phyloP scores from a whole-genome alignment of 1,284 basidiomycete species.

The Trametes hirsuta region DNA sequence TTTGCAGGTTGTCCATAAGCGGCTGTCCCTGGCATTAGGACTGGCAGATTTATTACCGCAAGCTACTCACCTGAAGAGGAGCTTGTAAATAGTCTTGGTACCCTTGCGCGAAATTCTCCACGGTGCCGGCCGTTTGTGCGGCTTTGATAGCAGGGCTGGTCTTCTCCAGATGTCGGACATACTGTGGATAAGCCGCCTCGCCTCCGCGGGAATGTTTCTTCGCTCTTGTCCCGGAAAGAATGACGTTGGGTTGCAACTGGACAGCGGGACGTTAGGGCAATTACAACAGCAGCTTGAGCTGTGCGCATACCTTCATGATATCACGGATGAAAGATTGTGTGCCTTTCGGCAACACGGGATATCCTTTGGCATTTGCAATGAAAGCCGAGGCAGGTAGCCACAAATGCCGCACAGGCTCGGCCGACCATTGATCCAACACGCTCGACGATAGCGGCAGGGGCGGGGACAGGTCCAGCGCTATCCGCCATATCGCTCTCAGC shows the following conservation, averaged over 20 bases:
- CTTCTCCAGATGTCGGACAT: conserved; percentile 83
- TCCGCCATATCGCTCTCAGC: not conserved
- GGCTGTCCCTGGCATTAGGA: conserved; percentile 55
- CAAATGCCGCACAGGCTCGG: conserved; percentile 88
- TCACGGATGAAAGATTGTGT: conserved; percentile 88
- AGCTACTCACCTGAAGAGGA: conserved; percentile 74
- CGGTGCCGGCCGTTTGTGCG: conserved; percentile 63
- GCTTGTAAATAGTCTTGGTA: conserved; percentile 97
- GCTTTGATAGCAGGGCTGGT: conserved; percentile 68
- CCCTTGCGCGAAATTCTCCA: conserved; percentile 88
- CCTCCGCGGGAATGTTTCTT: conserved; percentile 80
- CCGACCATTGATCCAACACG: conserved; percentile 84
- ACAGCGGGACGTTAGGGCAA: not conserved
- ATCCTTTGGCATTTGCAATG: conserved; percentile 95
- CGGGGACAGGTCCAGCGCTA: conserved; percentile 89
- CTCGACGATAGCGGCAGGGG: conserved; percentile 80
- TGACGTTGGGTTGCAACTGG: conserved; percentile 81
- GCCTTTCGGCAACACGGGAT: conserved; percentile 93
- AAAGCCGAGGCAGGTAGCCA: conserved; percentile 91
- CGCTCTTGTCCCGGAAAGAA: conserved; percentile 71
- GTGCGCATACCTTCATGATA: conserved; percentile 71
- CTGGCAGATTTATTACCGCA: not conserved
- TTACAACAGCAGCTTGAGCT: not conserved
- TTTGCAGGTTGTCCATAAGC: conserved; percentile 95
- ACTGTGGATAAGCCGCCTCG: conserved; percentile 88